Conservation (phyloP, 225 moss, liverwort and hornwort genomes). For the Pseudisothecium myosuroides region DNA sequence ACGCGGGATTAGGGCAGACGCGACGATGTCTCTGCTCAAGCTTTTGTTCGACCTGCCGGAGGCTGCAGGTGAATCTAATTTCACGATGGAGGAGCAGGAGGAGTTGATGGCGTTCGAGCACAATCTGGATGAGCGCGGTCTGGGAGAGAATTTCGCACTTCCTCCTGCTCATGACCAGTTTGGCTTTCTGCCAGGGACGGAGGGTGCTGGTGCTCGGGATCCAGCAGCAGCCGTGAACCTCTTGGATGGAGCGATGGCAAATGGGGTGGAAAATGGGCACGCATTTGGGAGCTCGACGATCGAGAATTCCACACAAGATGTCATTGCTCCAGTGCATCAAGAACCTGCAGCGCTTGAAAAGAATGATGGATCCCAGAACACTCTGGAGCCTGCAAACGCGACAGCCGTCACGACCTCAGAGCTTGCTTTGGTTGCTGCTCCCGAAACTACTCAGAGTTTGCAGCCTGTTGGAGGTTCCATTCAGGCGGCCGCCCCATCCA, state of each 20-base stretch:
- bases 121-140: conserved; percentile 31
- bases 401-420: not conserved
- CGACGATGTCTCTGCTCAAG: conserved; percentile 45
- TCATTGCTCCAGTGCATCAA: not conserved
- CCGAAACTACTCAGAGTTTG: not conserved
- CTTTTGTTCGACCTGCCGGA: conserved; percentile 53
- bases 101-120: conserved; percentile 55
- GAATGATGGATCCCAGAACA: not conserved
- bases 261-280: conserved; percentile 13
- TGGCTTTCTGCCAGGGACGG: not conserved
- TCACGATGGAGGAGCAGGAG: conserved; percentile 49
- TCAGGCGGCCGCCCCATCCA: not conserved
- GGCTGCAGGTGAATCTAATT: conserved; percentile 42
- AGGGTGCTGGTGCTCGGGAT: not conserved
- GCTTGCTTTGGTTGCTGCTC: not conserved
- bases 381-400: not conserved
- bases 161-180: not conserved
- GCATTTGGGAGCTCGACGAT: conserved; percentile 6
- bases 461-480: conserved; percentile 3
- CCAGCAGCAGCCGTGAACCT: not conserved
- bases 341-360: not conserved
- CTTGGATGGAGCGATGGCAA: conserved; percentile 2
- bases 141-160: conserved; percentile 16
- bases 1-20: not conserved
- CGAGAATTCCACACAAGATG: not conserved